Evolutionary conservation across 805 yeast genomes (phyloP), one percentile per base, ranked within the genome.

Genomic region (Ogataea nakhonphanomensis): DNA sequence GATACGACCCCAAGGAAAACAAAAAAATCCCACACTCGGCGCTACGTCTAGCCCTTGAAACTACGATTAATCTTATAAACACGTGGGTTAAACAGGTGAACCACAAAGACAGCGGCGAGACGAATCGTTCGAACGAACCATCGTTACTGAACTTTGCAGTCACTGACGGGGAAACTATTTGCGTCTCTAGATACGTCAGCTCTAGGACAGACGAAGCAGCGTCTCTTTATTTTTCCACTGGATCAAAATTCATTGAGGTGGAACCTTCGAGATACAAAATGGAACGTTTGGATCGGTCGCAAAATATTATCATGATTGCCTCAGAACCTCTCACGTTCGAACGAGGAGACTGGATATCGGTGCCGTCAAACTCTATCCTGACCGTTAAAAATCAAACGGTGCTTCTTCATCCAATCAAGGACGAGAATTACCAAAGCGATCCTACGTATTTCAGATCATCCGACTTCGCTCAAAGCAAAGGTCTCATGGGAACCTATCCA

Each of bases 291-390:
- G 95, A 90, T 62, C 73, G 97, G 39, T 84, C 93, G 8, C 97
- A 91, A 62, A 91, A 88, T 61, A 91, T 93, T 12, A 83, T 91
- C n/a, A 84, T 93, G 81, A 50, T 93, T 35, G 96, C 99, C 1
- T 84, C 95, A 12, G 99, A 93, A 58, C 99, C 99, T 0, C 70
- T 93, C 42, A 93, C 99, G 0, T 93, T 93, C 61, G 98, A 93
- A 65, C 69, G 99, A 41, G 91, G 90, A 28, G 99, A 93, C 64
- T 93, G 99, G 99, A 85, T 91, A 37, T 82, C 96, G 3, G 95
- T 93, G 1, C 98, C 98, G 2, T 84, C 98, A 1, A 93, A 93
- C 59, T 84, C 97, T 3, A 68, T 83, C 1, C 61, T 93, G 11
- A 85, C 96, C 0, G 79, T 93, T 44, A 81, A 79, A 48, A 81